These are phyloP conservation scores for Stephania japonica DNA, from an alignment of 164 flowering plant genomes.

Conservation along the genomic window DNA sequence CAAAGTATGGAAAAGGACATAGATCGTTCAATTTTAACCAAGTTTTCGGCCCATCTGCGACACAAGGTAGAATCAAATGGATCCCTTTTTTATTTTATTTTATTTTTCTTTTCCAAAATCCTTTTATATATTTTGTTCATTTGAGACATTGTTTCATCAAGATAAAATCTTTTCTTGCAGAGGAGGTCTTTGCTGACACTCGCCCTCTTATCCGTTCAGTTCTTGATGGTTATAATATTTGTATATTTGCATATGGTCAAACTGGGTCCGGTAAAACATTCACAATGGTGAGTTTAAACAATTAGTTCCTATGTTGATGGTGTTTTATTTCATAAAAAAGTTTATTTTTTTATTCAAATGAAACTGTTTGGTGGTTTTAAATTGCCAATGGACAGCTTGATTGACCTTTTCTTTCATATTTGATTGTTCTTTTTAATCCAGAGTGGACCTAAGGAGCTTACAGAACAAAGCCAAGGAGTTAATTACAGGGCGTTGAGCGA, in stretches of 20 bases:
- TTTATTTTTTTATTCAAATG: not conserved
- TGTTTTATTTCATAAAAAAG: not conserved
- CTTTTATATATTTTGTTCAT: not conserved
- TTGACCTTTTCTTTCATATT: slow-evolving; percentile 5
- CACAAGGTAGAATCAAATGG: slow-evolving; percentile 55
- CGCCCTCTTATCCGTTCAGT: slow-evolving; percentile 91
- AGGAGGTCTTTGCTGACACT: slow-evolving; percentile 89
- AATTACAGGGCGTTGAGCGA: slow-evolving; percentile 88
- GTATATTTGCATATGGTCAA: slow-evolving; percentile 99
- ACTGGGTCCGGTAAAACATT: slow-evolving; percentile 97
- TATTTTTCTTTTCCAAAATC: not conserved
- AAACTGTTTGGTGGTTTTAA: not conserved
- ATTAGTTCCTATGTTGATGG: not conserved
- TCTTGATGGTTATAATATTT: slow-evolving; percentile 97
- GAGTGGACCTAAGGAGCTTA: slow-evolving; percentile 85
- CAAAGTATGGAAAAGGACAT: slow-evolving; percentile 70
- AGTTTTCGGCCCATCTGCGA: slow-evolving; percentile 85
- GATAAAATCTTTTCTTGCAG: slow-evolving; percentile 30
- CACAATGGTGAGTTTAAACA: slow-evolving; percentile 71
- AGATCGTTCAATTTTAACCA: slow-evolving; percentile 82
- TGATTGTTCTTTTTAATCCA: slow-evolving; percentile 22
- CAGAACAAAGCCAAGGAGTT: slow-evolving; percentile 82
- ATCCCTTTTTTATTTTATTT: not conserved
- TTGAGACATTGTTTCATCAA: not conserved
- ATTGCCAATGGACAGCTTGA: not conserved